phyloP scores from a whole-genome alignment of 1,284 basidiomycete species.

The Phellopilus nigrolimitatus region DNA sequence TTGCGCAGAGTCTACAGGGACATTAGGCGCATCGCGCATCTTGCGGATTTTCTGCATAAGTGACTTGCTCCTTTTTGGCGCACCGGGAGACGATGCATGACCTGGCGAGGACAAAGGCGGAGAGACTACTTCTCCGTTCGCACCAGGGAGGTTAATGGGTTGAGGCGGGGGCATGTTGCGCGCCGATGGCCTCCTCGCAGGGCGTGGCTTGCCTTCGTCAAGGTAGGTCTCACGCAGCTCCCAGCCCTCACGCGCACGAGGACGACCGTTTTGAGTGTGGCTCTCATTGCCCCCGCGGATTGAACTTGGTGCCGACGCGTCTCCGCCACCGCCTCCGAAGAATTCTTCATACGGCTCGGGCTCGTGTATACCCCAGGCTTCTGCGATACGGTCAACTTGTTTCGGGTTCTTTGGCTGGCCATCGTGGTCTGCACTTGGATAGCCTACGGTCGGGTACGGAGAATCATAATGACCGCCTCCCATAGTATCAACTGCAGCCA shows the following conservation, averaged over 20 bases:
- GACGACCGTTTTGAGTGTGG: constrained; percentile 8
- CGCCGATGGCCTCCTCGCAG: constrained; percentile 30
- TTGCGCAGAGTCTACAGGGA: constrained; percentile 56
- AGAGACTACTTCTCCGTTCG: constrained; percentile 28
- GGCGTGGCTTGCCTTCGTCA: constrained; percentile 32
- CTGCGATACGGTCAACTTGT: constrained; percentile 75
- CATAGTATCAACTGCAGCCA: constrained; percentile 16
- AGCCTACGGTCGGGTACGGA: constrained; percentile 50
- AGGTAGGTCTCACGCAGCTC: constrained; percentile 43
- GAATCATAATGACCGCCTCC: constrained; percentile 29
- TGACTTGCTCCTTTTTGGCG: constrained; percentile 68
- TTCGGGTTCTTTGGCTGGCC: constrained; percentile 52
- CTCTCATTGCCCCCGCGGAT: constrained; percentile 45
- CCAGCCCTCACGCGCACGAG: constrained; percentile 29
- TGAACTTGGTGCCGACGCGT: constrained; percentile 57
- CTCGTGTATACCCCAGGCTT: constrained; percentile 85
- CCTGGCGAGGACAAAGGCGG: constrained; percentile 34
- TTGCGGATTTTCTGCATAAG: constrained; percentile 80
- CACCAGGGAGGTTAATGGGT: constrained; percentile 65
- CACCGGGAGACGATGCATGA: constrained; percentile 28
- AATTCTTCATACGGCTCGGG: constrained; percentile 86
- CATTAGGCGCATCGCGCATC: constrained; percentile 77
- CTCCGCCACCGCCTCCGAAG: constrained; percentile 66
- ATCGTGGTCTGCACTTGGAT: constrained; percentile 37
- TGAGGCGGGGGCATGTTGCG: constrained; percentile 69